Evolutionary conservation across 2,329 filamentous ascomycete species (phyloP).

Genomic region (Tolypocladium amazonense): DNA sequence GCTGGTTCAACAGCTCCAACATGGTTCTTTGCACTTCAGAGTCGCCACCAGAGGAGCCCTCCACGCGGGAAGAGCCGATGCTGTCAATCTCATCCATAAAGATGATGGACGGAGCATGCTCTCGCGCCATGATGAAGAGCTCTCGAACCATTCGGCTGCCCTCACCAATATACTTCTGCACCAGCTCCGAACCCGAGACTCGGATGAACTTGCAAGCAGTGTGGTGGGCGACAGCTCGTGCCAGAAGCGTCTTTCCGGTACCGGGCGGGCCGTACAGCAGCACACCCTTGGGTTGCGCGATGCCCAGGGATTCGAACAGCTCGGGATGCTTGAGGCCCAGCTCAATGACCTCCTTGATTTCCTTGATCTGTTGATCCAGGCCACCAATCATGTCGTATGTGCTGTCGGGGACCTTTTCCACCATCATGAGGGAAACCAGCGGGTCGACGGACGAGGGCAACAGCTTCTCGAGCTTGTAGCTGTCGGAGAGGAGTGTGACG

Average conservation of each 20-base stretch:
- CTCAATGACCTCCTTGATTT: constrained; percentile 99
- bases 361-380: constrained; percentile 97
- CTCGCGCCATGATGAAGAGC: constrained; percentile 97
- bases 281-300: constrained; percentile 96
- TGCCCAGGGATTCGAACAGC: constrained; percentile 97
- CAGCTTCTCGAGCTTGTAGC: constrained; percentile 98
- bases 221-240: constrained; percentile 92
- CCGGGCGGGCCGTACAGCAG: constrained; percentile 92
- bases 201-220: constrained; percentile 99
- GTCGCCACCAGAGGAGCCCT: constrained; percentile 89
- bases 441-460: constrained; percentile 96
- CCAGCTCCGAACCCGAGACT: constrained; percentile 89
- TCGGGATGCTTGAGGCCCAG: constrained; percentile 96
- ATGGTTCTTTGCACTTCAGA: constrained; percentile 98
- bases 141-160: constrained; percentile 97
- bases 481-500: constrained; percentile 90
- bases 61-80: constrained; percentile 93
- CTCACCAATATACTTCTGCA: constrained; percentile 99
- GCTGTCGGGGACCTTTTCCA: constrained; percentile 98
- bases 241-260: constrained; percentile 92
- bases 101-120: constrained; percentile 96
- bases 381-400: constrained; percentile 99
- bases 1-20: constrained; percentile 95
- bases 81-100: constrained; percentile 99
- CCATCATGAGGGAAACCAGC: constrained; percentile 99